A percentile compares a stretch with the other conserved stretches of the same genome.
Conservation (phyloP, 495 filamentous ascomycete genomes). For the Cercophora scortea region DNA sequence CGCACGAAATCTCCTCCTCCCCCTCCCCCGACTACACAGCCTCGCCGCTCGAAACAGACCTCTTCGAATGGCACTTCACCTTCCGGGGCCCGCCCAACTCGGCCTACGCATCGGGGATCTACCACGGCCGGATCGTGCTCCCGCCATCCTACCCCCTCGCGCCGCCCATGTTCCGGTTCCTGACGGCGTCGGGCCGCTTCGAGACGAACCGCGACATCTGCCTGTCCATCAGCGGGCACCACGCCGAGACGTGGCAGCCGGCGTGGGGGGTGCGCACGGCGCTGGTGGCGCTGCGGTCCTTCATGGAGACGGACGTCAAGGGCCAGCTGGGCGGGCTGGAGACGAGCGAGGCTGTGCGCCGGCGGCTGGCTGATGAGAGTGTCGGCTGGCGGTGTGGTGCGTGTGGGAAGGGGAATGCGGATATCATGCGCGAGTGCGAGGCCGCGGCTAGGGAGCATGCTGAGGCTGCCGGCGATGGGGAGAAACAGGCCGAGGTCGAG, state of each 20-base stretch:
- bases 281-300: conserved; percentile 58
- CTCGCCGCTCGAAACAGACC: conserved; percentile 71
- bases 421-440: conserved; percentile 62
- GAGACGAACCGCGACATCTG: conserved; percentile 97
- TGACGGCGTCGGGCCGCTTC: conserved; percentile 86
- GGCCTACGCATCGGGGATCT: conserved; percentile 71
- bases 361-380: conserved; percentile 57
- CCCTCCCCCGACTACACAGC: conserved; percentile 80
- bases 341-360: conserved; percentile 51
- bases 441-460: conserved; percentile 41
- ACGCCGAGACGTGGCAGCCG: conserved; percentile 97
- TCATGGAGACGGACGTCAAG: conserved; percentile 66
- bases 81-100: conserved; percentile 79
- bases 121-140: conserved; percentile 92
- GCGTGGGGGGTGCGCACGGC: conserved; percentile 90
- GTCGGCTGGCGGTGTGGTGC: conserved; percentile 53
- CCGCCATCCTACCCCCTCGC: conserved; percentile 82
- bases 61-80: conserved; percentile 99
- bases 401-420: conserved; percentile 58
- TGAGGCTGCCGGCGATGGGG: conserved; percentile 28
- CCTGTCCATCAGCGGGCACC: conserved; percentile 84
- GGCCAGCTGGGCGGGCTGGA: conserved; percentile 90
- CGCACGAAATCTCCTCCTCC: conserved; percentile 66
- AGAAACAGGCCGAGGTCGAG: conserved; percentile 38
- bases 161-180: conserved; percentile 89